Evolutionary conservation across 768 basidiomycete genomes (phyloP).

Genomic region (Mycena floridula): DNA sequence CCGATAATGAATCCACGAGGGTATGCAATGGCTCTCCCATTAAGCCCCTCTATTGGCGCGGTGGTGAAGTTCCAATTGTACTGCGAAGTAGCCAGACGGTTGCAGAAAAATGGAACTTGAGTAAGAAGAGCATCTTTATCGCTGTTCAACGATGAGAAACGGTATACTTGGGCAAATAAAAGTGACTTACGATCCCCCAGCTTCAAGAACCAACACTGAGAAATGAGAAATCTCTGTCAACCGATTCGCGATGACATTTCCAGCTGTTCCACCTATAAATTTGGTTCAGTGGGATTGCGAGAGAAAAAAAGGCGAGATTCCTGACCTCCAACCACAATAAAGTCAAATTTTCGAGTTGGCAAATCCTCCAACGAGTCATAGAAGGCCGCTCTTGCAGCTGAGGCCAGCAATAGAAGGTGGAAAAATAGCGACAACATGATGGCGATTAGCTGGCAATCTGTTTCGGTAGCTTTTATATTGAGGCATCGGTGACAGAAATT

Average conservation of each 20-base stretch:
- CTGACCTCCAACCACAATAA: constrained; percentile 24
- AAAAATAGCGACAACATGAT: neutral
- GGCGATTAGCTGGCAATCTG: no score
- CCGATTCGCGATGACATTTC: constrained; percentile 4
- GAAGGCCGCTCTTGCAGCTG: neutral
- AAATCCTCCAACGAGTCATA: constrained; percentile 1
- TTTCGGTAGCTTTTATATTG: no score
- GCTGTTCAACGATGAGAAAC: neutral
- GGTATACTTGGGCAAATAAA: neutral
- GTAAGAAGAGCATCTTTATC: constrained; percentile 5
- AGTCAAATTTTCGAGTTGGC: constrained; percentile 17
- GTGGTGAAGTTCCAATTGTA: constrained; percentile 23
- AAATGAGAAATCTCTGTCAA: constrained; percentile 16
- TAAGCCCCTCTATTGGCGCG: constrained; percentile 13
- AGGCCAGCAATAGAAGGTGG: neutral
- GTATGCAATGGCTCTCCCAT: constrained; percentile 13
- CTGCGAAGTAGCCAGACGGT: constrained; percentile 5
- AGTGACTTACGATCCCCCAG: constrained; percentile 11
- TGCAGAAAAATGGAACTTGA: constrained; percentile 10
- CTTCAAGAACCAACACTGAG: constrained; percentile 20
- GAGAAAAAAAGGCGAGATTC: neutral
- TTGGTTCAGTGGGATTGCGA: neutral
- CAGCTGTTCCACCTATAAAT: constrained; percentile 19
- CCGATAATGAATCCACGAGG: constrained; percentile 16
- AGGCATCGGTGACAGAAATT: no score